These are phyloP conservation scores for Curvularia spicifera DNA, from an alignment of 2,329 filamentous ascomycete species.

Conservation along the genomic window DNA sequence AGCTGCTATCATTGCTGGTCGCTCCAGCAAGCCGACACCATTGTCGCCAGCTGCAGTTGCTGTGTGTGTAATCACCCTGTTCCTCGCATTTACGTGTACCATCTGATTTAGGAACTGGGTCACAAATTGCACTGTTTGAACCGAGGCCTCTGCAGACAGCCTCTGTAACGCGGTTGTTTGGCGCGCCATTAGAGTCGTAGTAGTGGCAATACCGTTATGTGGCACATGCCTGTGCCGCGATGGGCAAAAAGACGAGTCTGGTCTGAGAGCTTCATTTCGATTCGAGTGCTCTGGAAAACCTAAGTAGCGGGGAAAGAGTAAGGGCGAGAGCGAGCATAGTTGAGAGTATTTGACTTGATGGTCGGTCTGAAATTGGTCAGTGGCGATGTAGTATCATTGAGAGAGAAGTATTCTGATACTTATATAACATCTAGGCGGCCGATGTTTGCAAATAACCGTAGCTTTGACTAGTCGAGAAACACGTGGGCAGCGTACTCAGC, in stretches of 20 bases:
- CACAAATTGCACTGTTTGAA: neutral
- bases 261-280: slow-evolving; percentile 1
- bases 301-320: neutral
- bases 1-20: neutral
- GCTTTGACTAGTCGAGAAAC: neutral
- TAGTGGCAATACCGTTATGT: neutral
- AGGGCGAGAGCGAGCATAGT: neutral
- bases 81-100: neutral
- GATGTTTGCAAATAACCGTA: neutral
- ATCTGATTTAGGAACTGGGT: neutral
- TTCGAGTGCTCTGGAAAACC: neutral
- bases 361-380: neutral
- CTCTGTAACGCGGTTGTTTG: neutral
- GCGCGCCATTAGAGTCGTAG: neutral
- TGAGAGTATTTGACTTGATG: neutral
- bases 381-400: neutral
- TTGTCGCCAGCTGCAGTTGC: neutral
- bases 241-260: neutral
- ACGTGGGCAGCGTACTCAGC: neutral
- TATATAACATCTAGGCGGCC: neutral
- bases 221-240: neutral
- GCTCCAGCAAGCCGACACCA: neutral
- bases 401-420: neutral
- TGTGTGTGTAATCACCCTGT: neutral
- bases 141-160: neutral